These are phyloP conservation scores for Claviceps sp. DNA, from an alignment of 2,329 filamentous ascomycete genomes.

Conservation along the genomic window DNA sequence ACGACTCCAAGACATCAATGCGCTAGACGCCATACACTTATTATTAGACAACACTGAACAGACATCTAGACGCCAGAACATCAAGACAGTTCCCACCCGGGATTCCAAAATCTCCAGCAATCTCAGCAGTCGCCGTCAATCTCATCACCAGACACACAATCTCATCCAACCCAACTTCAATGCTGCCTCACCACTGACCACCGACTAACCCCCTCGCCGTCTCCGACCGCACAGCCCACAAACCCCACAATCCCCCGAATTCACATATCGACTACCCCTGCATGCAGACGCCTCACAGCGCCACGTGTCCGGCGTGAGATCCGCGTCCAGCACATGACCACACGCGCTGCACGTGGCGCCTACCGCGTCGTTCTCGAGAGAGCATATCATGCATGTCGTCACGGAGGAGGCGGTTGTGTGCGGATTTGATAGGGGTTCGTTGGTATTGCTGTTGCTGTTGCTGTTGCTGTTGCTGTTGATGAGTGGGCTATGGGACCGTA, in stretches of 20 bases:
- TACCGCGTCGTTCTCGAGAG: conserved; percentile 42
- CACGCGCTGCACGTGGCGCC: conserved; percentile 54
- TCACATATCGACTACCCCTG: conserved; percentile 44
- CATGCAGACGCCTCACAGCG: conserved; percentile 45
- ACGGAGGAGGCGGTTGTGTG: background rate
- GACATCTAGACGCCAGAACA: too few species aligned
- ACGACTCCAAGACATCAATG: too few species aligned
- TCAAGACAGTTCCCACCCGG: too few species aligned
- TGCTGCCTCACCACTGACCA: background rate
- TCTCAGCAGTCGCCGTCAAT: too few species aligned
- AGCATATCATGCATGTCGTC: conserved; percentile 48
- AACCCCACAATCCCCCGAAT: conserved; percentile 53
- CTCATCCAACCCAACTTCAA: too few species aligned
- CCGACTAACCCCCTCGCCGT: conserved; percentile 8
- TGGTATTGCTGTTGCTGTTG: background rate
- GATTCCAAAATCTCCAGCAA: too few species aligned
- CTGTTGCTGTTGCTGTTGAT: background rate
- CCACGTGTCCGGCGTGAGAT: conserved; percentile 47
- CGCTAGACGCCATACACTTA: too few species aligned
- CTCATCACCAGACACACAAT: too few species aligned
- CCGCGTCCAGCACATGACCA: conserved; percentile 50
- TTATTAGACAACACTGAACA: too few species aligned
- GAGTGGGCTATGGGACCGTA: background rate
- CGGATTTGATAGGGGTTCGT: background rate
- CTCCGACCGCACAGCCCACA: conserved; percentile 56